These are phyloP conservation scores for Aplosporella prunicola DNA, from an alignment of 2,329 filamentous ascomycete species.

Conservation along the genomic window DNA sequence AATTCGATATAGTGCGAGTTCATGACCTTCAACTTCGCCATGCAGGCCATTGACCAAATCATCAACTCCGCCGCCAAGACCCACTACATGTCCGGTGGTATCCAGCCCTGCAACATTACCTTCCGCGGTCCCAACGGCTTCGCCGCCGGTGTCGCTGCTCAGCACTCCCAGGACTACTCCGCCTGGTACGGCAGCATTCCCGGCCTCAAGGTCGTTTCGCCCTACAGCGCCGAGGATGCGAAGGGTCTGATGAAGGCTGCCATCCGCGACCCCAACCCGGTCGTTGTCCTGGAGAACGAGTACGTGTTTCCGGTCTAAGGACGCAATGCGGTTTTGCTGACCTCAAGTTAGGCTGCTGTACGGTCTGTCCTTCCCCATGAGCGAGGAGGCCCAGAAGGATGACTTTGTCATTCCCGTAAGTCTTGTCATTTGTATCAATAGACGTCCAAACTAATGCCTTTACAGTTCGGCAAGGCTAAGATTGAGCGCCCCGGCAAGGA, in stretches of 20 bases:
- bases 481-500: constrained; percentile 95
- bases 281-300: constrained; percentile 56
- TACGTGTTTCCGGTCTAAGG: constrained; percentile 16
- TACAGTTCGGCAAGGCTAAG: constrained; percentile 89
- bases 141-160: constrained; percentile 85
- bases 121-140: constrained; percentile 99
- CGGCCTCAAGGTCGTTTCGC: constrained; percentile 90
- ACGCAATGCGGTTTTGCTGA: no score
- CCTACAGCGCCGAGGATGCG: constrained; percentile 95
- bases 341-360: constrained; percentile 57
- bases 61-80: constrained; percentile 99
- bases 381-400: constrained; percentile 86
- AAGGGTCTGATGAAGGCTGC: constrained; percentile 97
- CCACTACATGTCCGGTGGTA: constrained; percentile 99
- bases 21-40: constrained; percentile 99
- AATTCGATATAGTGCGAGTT: constrained; percentile 73
- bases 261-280: constrained; percentile 96
- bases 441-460: neutral
- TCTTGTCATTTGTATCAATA: constrained; percentile 3
- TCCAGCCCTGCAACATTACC: constrained; percentile 98
- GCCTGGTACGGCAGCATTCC: constrained; percentile 99
- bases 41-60: constrained; percentile 99
- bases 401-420: constrained; percentile 82
- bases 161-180: constrained; percentile 98
- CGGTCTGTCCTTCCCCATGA: constrained; percentile 93